A percentile compares a stretch with the other conserved stretches of the same genome.
These are phyloP conservation scores for Ganoderma resinaceum DNA, from an alignment of 1,284 basidiomycete genomes.

Conservation along the genomic window DNA sequence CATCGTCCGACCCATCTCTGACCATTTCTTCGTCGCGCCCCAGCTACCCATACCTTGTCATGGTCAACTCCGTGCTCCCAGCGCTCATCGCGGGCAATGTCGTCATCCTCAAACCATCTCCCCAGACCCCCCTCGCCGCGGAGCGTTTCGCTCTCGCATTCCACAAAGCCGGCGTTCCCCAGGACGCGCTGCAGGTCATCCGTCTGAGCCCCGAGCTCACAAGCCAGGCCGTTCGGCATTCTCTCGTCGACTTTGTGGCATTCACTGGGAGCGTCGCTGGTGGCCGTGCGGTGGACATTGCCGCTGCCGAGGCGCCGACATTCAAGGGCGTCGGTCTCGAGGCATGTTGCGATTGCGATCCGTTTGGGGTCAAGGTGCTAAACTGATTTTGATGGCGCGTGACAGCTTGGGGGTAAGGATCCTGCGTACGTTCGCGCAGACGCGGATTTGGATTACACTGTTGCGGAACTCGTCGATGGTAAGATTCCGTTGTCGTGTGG, in stretches of 20 bases:
- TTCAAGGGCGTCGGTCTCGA: conserved; percentile 87
- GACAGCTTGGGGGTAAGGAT: conserved; percentile 93
- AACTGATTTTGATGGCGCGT: conserved; percentile 1
- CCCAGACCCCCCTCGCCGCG: conserved; percentile 90
- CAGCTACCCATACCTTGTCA: conserved; percentile 89
- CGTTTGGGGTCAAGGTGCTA: background rate
- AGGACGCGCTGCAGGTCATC: conserved; percentile 79
- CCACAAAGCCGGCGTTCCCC: conserved; percentile 77
- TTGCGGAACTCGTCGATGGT: conserved; percentile 91
- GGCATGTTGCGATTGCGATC: conserved; percentile 46
- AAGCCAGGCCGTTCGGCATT: conserved; percentile 70
- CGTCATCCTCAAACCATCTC: conserved; percentile 92
- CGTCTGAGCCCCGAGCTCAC: conserved; percentile 80
- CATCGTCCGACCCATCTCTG: conserved; percentile 8
- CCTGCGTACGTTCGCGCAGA: conserved; percentile 93
- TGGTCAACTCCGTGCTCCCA: conserved; percentile 91
- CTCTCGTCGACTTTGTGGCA: conserved; percentile 79
- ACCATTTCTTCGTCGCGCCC: background rate
- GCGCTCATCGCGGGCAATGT: conserved; percentile 90
- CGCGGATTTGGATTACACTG: conserved; percentile 85
- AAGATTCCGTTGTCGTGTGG: conserved; percentile 21
- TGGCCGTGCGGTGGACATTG: conserved; percentile 69
- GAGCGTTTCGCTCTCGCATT: conserved; percentile 82
- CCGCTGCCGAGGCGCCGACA: conserved; percentile 62
- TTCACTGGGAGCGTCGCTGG: conserved; percentile 90